phyloP scores from a whole-genome alignment of 768 basidiomycete species.

The Panaeolus papilionaceus region DNA sequence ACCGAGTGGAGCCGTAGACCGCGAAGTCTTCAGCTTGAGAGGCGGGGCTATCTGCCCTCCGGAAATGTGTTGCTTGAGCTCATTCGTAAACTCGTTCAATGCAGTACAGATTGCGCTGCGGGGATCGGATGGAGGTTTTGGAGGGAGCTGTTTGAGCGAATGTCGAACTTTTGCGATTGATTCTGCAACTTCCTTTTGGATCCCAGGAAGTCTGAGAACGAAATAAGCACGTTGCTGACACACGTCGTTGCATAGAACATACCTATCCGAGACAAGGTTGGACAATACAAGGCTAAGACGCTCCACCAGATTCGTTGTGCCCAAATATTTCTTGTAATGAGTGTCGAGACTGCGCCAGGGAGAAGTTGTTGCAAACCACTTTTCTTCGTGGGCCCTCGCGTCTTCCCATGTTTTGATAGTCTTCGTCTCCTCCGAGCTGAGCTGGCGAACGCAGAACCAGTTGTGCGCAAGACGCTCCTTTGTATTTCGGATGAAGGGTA shows the following conservation, averaged over 20 bases:
- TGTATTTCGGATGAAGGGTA: constrained; percentile 61
- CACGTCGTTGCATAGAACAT: constrained; percentile 19
- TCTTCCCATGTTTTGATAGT: constrained; percentile 60
- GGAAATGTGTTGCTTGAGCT: constrained; percentile 50
- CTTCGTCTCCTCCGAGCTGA: constrained; percentile 55
- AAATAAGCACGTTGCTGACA: not conserved
- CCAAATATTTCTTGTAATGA: constrained; percentile 54
- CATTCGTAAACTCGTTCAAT: constrained; percentile 51
- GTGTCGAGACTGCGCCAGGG: constrained; percentile 64
- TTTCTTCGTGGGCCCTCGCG: constrained; percentile 60
- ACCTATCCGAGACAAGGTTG: constrained; percentile 67
- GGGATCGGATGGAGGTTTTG: constrained; percentile 58
- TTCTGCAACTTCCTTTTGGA: constrained; percentile 59
- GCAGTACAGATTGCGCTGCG: constrained; percentile 56
- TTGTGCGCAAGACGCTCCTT: constrained; percentile 55
- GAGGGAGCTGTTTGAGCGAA: constrained; percentile 43
- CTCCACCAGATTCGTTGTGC: constrained; percentile 61
- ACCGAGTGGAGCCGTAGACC: constrained; percentile 38
- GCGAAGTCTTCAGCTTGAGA: not conserved
- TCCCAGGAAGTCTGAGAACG: constrained; percentile 59
- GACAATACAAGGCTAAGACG: constrained; percentile 65
- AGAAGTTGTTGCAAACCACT: constrained; percentile 56
- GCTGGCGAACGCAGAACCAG: constrained; percentile 67
- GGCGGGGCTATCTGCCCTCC: constrained; percentile 50
- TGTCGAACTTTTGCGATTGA: constrained; percentile 46